Evolutionary conservation across 495 filamentous ascomycete species (phyloP), one percentile per base, ranked within the genome.

Genomic region (Extremus antarcticus): DNA sequence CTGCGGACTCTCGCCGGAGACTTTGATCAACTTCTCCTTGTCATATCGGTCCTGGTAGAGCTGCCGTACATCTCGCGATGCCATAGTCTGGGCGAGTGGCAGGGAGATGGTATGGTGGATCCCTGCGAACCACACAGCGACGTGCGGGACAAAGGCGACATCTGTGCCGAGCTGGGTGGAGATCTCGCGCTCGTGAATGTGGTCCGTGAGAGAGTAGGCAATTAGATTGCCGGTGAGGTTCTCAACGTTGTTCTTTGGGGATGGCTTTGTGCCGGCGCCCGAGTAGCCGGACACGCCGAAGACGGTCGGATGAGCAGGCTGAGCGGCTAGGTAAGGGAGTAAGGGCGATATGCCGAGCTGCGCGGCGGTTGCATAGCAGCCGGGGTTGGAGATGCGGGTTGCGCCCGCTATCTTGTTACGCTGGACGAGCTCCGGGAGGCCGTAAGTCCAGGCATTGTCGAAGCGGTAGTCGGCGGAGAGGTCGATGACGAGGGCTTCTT

Each of bases 221-320:
- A 96, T 90, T 54, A 95, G 76, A 73, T 95, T 96, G 75, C 90
- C 79, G 50, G 79, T 87, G 20, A 98, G 79, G 65, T 84, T 77
- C n/a, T 85, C 70, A 21, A 96, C 85, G 65, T 98, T 86, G 76
- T 98, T 98, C 81, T 96, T 96, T 17, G 90, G 83, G 52, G 81
- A 87, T 0, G 90, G 90, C 74, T 96, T 98, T 54, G 92, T 96
- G 64, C 92, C 92, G 25, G 92, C 92, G 29, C 92, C 92, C 0
- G 88, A 95, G 73, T 98, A 98, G 21, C 92, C 92, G 13, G 88
- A 94, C 9, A 96, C 85, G 71, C 92, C 92, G 64, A 97, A 96
- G 56, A 90, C 73, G 46, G 85, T 90, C 19, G 92, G 91, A 69
- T 85, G 79, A 20, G 85, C 87, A n/a, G 58, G 62, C 9, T 38